phyloP scores from a whole-genome alignment of 2,329 filamentous ascomycete genomes.

The Torrubiella hemipterigena region DNA sequence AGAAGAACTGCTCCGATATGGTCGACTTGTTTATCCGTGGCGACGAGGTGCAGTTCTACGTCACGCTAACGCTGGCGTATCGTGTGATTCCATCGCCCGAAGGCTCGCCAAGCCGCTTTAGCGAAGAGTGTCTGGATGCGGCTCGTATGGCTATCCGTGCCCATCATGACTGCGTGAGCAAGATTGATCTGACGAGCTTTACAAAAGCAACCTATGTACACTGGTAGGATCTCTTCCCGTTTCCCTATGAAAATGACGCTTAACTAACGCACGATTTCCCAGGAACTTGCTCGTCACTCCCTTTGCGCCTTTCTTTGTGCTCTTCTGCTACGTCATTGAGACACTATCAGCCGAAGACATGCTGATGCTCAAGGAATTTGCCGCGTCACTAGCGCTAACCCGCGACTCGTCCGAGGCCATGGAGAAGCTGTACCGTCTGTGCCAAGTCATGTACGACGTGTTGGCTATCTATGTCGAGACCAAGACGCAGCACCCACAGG shows the following conservation, averaged over 20 bases:
- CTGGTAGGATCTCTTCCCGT: slow-evolving; percentile 25
- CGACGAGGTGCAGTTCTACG: slow-evolving; percentile 34
- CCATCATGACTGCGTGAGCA: slow-evolving; percentile 31
- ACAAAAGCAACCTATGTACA: slow-evolving; percentile 37
- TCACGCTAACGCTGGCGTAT: slow-evolving; percentile 38
- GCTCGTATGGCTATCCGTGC: slow-evolving; percentile 35
- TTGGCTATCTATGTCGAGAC: slow-evolving; percentile 50
- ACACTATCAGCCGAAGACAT: slow-evolving; percentile 41
- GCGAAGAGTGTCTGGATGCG: slow-evolving; percentile 33
- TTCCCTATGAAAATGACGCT: background rate
- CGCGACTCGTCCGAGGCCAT: slow-evolving; percentile 44
- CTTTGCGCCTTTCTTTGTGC: slow-evolving; percentile 47
- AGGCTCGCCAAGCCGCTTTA: slow-evolving; percentile 30
- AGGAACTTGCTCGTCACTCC: slow-evolving; percentile 45
- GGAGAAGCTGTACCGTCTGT: slow-evolving; percentile 49
- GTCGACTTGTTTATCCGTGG: slow-evolving; percentile 31
- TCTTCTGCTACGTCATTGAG: slow-evolving; percentile 47
- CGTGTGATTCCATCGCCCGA: slow-evolving; percentile 35
- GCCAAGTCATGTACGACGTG: slow-evolving; percentile 48
- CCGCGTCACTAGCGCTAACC: slow-evolving; percentile 38
- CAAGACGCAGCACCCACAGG: slow-evolving; percentile 35
- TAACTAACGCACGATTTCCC: background rate
- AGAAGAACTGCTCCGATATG: slow-evolving; percentile 24
- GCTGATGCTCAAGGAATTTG: slow-evolving; percentile 41
- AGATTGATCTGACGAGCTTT: slow-evolving; percentile 26